A percentile compares a stretch with the other conserved stretches of the same genome.
Conservation (phyloP, 2,329 filamentous ascomycete species). For the Trichoderma hamatum region DNA sequence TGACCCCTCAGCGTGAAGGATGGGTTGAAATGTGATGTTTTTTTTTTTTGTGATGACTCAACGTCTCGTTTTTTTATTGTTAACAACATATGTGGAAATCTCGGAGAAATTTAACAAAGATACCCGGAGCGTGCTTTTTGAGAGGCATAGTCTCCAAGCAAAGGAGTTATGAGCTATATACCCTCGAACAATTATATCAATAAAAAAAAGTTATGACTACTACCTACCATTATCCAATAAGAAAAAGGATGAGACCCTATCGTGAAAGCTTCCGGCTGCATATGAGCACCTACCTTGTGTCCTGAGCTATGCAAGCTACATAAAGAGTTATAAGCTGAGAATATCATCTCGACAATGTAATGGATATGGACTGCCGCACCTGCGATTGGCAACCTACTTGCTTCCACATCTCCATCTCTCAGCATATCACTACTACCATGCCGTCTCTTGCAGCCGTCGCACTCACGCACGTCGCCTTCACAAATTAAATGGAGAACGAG, state of each 20-base stretch:
- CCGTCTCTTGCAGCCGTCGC: not conserved
- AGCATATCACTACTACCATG: not conserved
- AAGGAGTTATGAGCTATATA: not conserved
- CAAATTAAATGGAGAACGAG: not conserved
- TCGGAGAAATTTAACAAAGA: conserved; percentile 5
- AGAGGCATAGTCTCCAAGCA: conserved; percentile 17
- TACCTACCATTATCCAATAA: not conserved
- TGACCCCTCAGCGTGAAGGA: conserved; percentile 11
- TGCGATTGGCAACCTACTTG: not conserved
- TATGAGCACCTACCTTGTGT: not conserved
- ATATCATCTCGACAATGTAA: not conserved
- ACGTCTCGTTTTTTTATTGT: not conserved
- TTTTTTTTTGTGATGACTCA: not conserved
- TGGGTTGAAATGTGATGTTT: not conserved
- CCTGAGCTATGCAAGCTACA: not conserved
- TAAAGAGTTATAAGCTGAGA: not conserved
- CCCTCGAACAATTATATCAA: not conserved
- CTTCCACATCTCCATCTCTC: not conserved
- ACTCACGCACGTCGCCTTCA: not conserved
- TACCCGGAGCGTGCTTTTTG: conserved; percentile 20
- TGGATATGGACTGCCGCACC: not conserved
- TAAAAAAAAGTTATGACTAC: not conserved
- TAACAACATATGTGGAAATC: not conserved
- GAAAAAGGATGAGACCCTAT: not conserved
- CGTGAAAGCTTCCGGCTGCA: not conserved